Conservation (phyloP, 2,329 filamentous ascomycete genomes). For the Scopulariopsis brevicaulis region DNA sequence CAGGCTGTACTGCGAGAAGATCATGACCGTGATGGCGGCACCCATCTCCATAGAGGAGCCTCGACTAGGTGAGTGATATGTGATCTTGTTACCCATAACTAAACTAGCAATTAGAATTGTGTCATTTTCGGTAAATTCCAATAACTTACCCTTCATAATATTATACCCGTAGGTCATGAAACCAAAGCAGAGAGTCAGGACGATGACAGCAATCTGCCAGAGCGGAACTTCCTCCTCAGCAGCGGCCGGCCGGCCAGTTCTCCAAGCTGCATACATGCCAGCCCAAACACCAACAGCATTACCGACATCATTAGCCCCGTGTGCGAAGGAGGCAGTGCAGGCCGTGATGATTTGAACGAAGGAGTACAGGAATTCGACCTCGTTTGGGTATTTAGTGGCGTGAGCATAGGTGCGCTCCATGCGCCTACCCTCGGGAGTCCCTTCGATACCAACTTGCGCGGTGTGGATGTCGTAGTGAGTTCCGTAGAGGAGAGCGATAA, state of each 20-base stretch:
- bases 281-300: slow-evolving; percentile 62
- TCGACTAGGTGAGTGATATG: slow-evolving; percentile 49
- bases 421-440: slow-evolving; percentile 61
- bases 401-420: slow-evolving; percentile 57
- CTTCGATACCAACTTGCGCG: slow-evolving; percentile 57
- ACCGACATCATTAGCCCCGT: slow-evolving; percentile 69
- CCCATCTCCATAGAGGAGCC: slow-evolving; percentile 70
- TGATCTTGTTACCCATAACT: slow-evolving; percentile 77
- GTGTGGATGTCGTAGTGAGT: slow-evolving; percentile 74
- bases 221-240: slow-evolving; percentile 56
- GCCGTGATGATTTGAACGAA: slow-evolving; percentile 57
- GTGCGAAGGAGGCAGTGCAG: slow-evolving; percentile 62
- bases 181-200: slow-evolving; percentile 51
- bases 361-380: slow-evolving; percentile 59
- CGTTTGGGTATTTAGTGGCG: slow-evolving; percentile 56
- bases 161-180: slow-evolving; percentile 71
- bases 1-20: slow-evolving; percentile 65
- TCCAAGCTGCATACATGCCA: slow-evolving; percentile 58
- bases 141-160: slow-evolving; percentile 61
- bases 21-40: slow-evolving; percentile 62
- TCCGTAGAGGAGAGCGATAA: slow-evolving; percentile 58
- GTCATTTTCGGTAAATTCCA: neutral
- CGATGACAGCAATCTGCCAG: slow-evolving; percentile 67
- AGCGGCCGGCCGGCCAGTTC: slow-evolving; percentile 45
- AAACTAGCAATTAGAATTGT: slow-evolving; percentile 11